Evolutionary conservation across 352 stramenopile species (phyloP).

Genomic region (Phytophthora hibernalis): DNA sequence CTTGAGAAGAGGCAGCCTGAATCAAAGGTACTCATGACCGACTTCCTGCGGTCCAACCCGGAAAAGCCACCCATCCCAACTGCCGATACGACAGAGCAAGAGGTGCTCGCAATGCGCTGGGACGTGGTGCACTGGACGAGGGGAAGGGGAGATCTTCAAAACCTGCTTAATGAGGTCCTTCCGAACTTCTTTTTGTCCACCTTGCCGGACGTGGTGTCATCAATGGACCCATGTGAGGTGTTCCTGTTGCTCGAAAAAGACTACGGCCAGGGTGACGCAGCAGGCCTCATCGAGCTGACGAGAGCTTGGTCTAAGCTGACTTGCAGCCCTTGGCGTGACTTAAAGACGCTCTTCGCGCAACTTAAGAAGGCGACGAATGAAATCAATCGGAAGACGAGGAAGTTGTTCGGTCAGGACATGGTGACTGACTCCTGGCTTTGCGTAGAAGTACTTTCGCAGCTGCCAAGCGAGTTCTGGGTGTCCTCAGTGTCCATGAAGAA

Average conservation of each 20-base stretch:
- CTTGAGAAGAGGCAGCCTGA: constrained; percentile 19
- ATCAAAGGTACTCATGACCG: constrained; percentile 16
- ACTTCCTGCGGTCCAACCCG: constrained; percentile 10
- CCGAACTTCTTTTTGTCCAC: constrained; percentile 18
- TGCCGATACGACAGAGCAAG: background rate
- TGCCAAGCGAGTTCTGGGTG: constrained; percentile 1
- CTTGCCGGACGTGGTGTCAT: constrained; percentile 11
- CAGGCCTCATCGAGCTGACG: background rate
- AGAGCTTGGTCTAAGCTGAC: background rate
- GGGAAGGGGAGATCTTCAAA: constrained; percentile 8
- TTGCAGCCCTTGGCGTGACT: background rate
- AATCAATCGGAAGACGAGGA: too few species aligned
- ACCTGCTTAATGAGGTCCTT: constrained; percentile 20
- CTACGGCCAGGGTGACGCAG: too few species aligned
- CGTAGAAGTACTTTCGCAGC: background rate
- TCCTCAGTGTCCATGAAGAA: background rate
- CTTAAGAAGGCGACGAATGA: too few species aligned
- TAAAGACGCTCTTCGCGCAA: background rate
- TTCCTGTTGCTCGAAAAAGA: constrained; percentile 8
- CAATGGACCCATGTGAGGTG: constrained; percentile 27
- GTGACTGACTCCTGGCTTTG: too few species aligned
- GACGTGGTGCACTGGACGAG: constrained; percentile 6
- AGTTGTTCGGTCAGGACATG: too few species aligned
- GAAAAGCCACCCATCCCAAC: background rate
- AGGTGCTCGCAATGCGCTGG: constrained; percentile 7